Conservation (phyloP, 108 stramenopile species). For the Conticribra guillardii region DNA sequence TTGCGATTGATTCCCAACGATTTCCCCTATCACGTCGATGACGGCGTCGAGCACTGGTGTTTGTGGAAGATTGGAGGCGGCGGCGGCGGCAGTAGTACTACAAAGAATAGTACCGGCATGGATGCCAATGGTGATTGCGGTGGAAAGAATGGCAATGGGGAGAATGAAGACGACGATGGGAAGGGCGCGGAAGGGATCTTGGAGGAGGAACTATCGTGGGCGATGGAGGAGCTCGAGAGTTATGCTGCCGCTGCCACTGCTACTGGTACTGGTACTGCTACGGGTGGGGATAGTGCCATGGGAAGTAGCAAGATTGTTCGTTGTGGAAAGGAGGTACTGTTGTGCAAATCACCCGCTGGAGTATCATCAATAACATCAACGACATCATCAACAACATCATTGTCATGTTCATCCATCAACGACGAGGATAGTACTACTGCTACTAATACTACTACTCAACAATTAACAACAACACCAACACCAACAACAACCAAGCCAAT, state of each 20-base stretch:
- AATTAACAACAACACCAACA: too few species aligned
- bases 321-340: neutral
- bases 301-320: slow-evolving; percentile 34
- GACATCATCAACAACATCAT: too few species aligned
- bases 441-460: too few species aligned
- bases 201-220: slow-evolving; percentile 35
- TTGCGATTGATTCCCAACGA: slow-evolving; percentile 65
- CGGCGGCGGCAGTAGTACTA: neutral
- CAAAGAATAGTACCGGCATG: too few species aligned
- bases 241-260: too few species aligned
- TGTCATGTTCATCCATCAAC: too few species aligned
- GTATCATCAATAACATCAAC: too few species aligned
- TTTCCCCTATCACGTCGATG: slow-evolving; percentile 72
- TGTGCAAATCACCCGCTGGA: too few species aligned
- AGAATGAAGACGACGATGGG: neutral
- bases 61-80: slow-evolving; percentile 76
- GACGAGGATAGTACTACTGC: neutral
- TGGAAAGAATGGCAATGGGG: slow-evolving; percentile 13
- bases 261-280: too few species aligned
- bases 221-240: slow-evolving; percentile 26
- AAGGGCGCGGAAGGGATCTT: slow-evolving; percentile 30
- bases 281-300: slow-evolving; percentile 8
- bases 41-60: slow-evolving; percentile 70
- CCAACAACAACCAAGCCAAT: too few species aligned
- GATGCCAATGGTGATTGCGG: slow-evolving; percentile 23